phyloP scores from a whole-genome alignment of 2,329 filamentous ascomycete species.

The Diaporthe sp. region DNA sequence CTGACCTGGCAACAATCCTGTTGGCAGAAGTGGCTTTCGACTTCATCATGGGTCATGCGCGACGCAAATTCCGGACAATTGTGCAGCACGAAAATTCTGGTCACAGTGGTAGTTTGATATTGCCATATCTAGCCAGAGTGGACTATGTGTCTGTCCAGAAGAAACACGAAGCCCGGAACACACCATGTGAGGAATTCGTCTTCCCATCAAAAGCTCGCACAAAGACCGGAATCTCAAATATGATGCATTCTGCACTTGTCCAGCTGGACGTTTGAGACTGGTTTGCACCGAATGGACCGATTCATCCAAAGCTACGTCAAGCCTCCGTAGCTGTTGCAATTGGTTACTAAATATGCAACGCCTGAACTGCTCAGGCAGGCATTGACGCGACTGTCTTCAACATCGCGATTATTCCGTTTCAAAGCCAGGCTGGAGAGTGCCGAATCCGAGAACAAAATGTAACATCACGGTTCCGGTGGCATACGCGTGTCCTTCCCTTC shows the following conservation, averaged over 20 bases:
- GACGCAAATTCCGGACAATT: neutral
- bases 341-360: neutral
- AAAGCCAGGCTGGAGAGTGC: neutral
- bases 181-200: too few species aligned
- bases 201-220: too few species aligned
- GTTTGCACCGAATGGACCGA: neutral
- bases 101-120: neutral
- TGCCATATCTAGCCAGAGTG: neutral
- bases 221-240: neutral
- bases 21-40: neutral
- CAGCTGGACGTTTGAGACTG: neutral
- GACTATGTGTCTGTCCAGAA: too few species aligned
- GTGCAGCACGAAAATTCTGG: neutral
- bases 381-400: neutral
- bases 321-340: neutral
- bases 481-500: neutral
- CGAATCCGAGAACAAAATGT: neutral
- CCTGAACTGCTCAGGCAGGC: neutral
- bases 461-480: neutral
- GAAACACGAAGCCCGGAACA: neutral
- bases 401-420: neutral
- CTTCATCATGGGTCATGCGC: too few species aligned
- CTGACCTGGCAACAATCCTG: neutral
- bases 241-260: neutral
- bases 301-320: neutral